Conservation (phyloP, 257 asterid genomes). For the Salvia hispanica region DNA sequence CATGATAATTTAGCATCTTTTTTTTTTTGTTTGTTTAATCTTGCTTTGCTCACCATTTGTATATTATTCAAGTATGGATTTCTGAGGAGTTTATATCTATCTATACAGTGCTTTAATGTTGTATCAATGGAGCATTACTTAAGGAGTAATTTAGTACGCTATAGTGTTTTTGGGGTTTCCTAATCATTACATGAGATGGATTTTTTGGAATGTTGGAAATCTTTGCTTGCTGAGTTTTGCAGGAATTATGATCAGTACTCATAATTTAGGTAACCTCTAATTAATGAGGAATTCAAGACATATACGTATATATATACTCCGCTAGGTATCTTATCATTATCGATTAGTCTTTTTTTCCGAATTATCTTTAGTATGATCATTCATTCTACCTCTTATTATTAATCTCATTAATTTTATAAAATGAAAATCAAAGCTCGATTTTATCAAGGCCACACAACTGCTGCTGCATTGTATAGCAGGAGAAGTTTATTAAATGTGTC, state of each 20-base stretch:
- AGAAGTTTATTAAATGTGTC: neutral
- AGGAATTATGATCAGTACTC: neutral
- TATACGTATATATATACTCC: neutral
- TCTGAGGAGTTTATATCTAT: constrained; percentile 4
- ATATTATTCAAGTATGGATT: constrained; percentile 21
- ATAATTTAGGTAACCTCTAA: too few species aligned
- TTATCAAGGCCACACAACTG: neutral
- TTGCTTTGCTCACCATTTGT: constrained; percentile 14
- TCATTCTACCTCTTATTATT: too few species aligned
- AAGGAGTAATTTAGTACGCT: too few species aligned
- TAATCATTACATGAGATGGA: neutral
- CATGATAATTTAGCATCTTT: neutral
- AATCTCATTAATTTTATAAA: too few species aligned
- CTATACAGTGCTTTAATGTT: neutral
- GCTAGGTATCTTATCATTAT: too few species aligned
- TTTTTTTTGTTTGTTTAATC: neutral
- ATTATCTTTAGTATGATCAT: too few species aligned
- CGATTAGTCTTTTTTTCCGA: too few species aligned
- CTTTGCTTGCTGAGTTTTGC: neutral
- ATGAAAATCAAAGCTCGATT: neutral
- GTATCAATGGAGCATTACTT: constrained; percentile 24
- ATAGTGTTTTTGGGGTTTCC: too few species aligned
- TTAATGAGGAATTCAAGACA: too few species aligned
- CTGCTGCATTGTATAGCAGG: neutral
- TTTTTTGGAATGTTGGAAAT: neutral